Base-by-base conservation (phyloP, 495 filamentous ascomycete genomes). In the Pyronema omphalodes region DNA sequence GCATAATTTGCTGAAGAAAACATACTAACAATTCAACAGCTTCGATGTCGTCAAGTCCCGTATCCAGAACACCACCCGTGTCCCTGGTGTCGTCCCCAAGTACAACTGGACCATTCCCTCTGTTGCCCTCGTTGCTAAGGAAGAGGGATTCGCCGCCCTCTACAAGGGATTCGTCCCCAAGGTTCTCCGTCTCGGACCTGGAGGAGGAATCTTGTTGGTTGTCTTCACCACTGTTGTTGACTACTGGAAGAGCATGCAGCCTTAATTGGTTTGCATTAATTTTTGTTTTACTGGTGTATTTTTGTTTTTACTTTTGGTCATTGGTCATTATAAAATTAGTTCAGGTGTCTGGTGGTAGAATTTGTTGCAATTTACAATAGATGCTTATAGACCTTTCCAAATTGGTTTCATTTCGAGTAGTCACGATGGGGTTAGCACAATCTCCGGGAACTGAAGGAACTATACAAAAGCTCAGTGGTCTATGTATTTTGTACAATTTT, bases 101-200 rank as follows among this genome's bases (percentile, higher is more conserved):
- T 98, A 98, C 71, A 94, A 94, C 74, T 98, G 91, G 91, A 93
- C 91, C 12, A 93, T 80, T 75, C 84, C 85, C 36, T 80, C 84
- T 41, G 71, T 94, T 14, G 82, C 74, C 14, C 85, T 83, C 14
- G 85, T 98, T 44, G 80, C 86, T 70, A 86, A 77, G 71, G 91
- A 98, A 71, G 91, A 98, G 66, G 91, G 91, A 9, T 91, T 94
- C 63, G 71, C 67, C 12, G 91, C 91, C 9, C 73, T 98, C 46
- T 98, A 98, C 72, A 98, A 98, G 76, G 91, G 91, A 5, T 98
- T 98, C 74, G 55, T 93, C 39, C 91, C 91, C 43, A 98, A 98
- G 76, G 89, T 98, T 36, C 73, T 93, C 51, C 76, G 86, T 70
- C 69, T 93, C 51, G 86, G 86, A 17, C 86, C 87, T 19, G 86